Base-by-base conservation (phyloP, 2,329 filamentous ascomycete genomes). In the Ilyonectria destructans region DNA sequence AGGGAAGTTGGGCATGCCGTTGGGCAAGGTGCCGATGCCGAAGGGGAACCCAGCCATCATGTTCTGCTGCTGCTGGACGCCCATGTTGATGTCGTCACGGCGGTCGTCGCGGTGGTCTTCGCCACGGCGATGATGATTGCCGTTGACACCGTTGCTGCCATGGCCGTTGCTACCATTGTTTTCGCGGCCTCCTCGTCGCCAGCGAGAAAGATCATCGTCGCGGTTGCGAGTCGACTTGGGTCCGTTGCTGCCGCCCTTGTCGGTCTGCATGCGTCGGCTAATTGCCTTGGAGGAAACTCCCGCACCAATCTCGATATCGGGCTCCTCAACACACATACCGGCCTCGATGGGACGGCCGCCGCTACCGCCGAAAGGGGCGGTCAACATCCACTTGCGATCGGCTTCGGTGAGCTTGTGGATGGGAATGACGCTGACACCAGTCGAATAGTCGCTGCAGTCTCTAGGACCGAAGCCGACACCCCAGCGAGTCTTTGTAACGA, bases 241-340 rank as follows among this genome's bases (percentile, higher is more conserved):
- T 3, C 90, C 90, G 75, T 90, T 88, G 74, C 86, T 86, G 40
- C 90, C 90, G 60, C 89, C 88, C 76, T 90, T 89, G 77, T 92
- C 90, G 8, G 90, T 92, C 80, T 91, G 89, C 88, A 92, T 91
- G 40, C 90, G 88, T 19, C 90, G 86, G 74, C 89, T 91, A 69
- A 92, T 92, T 45, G 90, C 94, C 85, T 99, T 99, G 49, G 95
- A 98, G 19, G 95, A 98, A 15, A 99, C 97, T 63, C 96, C 96
- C 19, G 96, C 95, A 60, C 96, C 96, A 65, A 99, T 99, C 82
- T 99, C 96, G 75, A 99, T 99, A 78, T 99, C 96, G 3, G 96
- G 96, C 82, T 99, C 96, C 80, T 99, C 96, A 29, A 99, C 93
- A 7, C 95, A 92, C 83, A 99, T 90, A 48, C 95, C 95, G 15